phyloP scores from a whole-genome alignment of 208 protist species.

The Wallacemonas rigidus region DNA sequence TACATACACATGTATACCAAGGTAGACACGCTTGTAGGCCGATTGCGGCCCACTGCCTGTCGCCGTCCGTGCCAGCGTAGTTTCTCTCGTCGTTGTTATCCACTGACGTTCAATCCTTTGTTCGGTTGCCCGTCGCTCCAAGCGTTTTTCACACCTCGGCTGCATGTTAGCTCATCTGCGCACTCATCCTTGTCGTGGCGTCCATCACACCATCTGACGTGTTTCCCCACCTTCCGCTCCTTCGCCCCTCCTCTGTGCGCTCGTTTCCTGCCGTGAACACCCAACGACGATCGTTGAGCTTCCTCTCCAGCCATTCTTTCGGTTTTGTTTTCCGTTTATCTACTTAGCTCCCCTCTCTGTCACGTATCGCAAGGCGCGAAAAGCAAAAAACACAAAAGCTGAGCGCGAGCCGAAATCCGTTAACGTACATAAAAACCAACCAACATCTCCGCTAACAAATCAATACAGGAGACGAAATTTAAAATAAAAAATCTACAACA shows the following conservation, averaged over 20 bases:
- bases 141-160: too few species aligned
- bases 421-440: not conserved
- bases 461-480: too few species aligned
- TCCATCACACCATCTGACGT: not conserved
- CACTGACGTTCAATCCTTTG: too few species aligned
- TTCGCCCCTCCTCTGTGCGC: not conserved
- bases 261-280: not conserved
- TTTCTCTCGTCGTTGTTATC: too few species aligned
- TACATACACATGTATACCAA: not conserved
- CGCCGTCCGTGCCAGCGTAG: too few species aligned
- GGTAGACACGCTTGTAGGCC: too few species aligned
- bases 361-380: conserved; percentile 6
- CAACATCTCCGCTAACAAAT: too few species aligned
- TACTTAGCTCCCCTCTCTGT: conserved; percentile 15
- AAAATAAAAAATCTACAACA: not conserved
- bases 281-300: not conserved
- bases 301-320: not conserved
- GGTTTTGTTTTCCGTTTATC: conserved; percentile 9
- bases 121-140: too few species aligned
- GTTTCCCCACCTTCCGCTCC: not conserved
- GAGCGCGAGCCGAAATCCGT: not conserved
- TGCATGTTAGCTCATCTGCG: too few species aligned
- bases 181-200: too few species aligned
- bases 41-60: too few species aligned
- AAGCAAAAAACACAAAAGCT: conserved; percentile 20